Evolutionary conservation across 1,284 basidiomycete species (phyloP), one percentile per base, ranked within the genome.

Genomic region (Leccinum griseonigrum): DNA sequence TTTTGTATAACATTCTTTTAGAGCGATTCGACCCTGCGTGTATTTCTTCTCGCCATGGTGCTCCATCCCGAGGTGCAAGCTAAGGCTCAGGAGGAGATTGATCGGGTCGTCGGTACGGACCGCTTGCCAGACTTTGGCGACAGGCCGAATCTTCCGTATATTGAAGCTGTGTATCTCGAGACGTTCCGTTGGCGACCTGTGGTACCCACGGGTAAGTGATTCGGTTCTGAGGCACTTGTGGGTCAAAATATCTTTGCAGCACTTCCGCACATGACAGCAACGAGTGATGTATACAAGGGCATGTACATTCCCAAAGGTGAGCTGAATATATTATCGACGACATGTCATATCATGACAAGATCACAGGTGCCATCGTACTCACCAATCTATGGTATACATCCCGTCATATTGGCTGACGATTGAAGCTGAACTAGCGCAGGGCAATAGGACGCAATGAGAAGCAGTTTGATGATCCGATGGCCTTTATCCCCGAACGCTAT

Each of bases 221-320:
- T 46, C 40, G 32, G 32, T 50, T 34, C 7, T 26, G 8, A 1
- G 11, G 28, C 4, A 18, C 2, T 8, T n/a, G 7, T n/a, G 5
- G 5, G 4, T n/a, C n/a, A 16, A 60, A 56, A 26, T 16, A 3
- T 3, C 9, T 26, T 48, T 53, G 14, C 43, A 75, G 71, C 57
- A 13, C 63, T 73, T 56, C 74, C 74, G 4, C 71, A 71, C 13
- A 62, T 64, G 66, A 69, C 72, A 4, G 57, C 48, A 29, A 60
- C 54, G 6, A 69, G 66, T 28, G 74, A 75, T 48, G 46, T 73
- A 13, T 74, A 73, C 26, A 56, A 75, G 5, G 74, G 71, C 29
- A 74, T 75, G 66, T 71, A 73, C 36, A 71, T 73, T 6, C 70
- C 71, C 3, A 70, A 75, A 57, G 72, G 74, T 70, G 53, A 58